Base-by-base conservation (phyloP, 2,329 filamentous ascomycete species). In the Arthrobotrys conoides region DNA sequence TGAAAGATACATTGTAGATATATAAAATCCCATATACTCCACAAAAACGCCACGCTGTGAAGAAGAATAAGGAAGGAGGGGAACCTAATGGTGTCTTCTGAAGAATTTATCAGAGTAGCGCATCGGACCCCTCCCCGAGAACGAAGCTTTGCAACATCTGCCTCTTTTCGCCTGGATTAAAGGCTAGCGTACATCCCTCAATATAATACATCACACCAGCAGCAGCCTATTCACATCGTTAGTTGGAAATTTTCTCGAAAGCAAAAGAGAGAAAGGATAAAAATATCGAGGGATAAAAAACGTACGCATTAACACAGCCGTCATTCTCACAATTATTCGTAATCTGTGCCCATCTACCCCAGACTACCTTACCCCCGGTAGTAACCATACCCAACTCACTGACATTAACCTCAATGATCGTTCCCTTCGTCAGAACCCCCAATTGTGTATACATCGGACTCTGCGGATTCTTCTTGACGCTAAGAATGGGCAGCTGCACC, bases 401-500 rank as follows among this genome's bases (percentile, higher is more conserved):
- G 33, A 97, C 94, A 84, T 99, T 97, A 82, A 98, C 94, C 85
- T 98, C 95, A 83, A 95, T 90, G 79, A 91, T 89, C 33, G 90
- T 95, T 80, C 93, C 93, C 86, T 94, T 94, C 59, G 92, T 95
- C 83, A 97, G 85, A 2, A 97, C 94, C 79, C 95, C 95, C 4
- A 98, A 87, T 83, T 97, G 94, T 0, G 95, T 97, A 86, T 97
- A 97, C 83, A 97, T 88, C 0, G 93, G 93, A 84, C 93, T 94
- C 85, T 94, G 92, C 1, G 93, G 93, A 85, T 94, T 95, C 88
- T 93, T 94, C 88, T 93, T 92, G 76, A 93, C 91, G 57, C 88
- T 88, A 69, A 93, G 87, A 78, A 95, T 94, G 49, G 92, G 92
- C 67, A 97, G 86, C 84, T 97, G 93, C 1, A 97, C 93, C 0